Base-by-base conservation (phyloP, 1,284 basidiomycete genomes). In the Boletus semigastroideus region DNA sequence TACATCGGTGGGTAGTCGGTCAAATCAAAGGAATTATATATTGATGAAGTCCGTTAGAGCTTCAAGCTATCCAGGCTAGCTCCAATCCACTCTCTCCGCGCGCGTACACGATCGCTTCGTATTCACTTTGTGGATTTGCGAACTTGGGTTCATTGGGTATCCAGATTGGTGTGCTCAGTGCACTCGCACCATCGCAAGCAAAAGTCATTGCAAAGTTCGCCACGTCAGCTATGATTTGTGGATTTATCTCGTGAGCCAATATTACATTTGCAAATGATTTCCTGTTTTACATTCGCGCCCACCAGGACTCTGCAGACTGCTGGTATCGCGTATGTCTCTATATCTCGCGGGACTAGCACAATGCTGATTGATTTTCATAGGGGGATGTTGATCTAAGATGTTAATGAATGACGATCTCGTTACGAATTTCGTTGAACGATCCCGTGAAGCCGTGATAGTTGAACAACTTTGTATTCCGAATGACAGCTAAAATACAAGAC, bases 61-160 rank as follows among this genome's bases (percentile, higher is more conserved):
- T 91, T 37, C 74, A 83, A 59, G 70, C 69, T 1, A 77, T 89
- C 51, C 78, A 77, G 70, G 56, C 59, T 6, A 71, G 73, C 50
- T 66, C 71, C 27, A 72, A 77, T 51, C 82, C 87, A 9, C 78
- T 92, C 49, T 83, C 82, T n/a, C 73, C 69, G 34, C 87, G 89
- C 48, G 89, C 80, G 42, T 90, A 77, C 71, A 88, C 83, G 49
- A 92, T 94, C 60, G 82, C 85, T 38, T 85, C 86, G 31, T 93
- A 92, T 65, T 86, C 86, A 37, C 85, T 93, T 39, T 94, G 93
- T 68, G 93, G 93, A 11, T 96, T 96, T 66, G 92, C 91, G 51
- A 96, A 96, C 73, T 75, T 92, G 37, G 80, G 85, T 55, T 92
- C 90, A 34, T 74, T 94, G 39, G 94, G 92, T 70, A 93, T 95